phyloP scores from a whole-genome alignment of 495 filamentous ascomycete genomes.

The Podospora tetraspora region DNA sequence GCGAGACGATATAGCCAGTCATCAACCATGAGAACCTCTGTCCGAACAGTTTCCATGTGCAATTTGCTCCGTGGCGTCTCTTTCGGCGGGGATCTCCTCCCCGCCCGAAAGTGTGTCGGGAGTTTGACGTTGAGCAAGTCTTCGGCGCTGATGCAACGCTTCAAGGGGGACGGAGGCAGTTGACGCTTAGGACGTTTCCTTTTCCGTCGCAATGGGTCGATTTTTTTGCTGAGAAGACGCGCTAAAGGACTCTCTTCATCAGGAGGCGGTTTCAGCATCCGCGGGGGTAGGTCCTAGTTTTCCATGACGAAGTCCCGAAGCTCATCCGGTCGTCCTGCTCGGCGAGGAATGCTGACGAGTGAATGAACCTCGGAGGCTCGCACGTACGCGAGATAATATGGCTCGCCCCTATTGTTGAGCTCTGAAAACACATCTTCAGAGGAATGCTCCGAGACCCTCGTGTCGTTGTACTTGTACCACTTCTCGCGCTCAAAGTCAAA shows the following conservation, averaged over 20 bases:
- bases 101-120: neutral
- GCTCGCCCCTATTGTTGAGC: conserved; percentile 59
- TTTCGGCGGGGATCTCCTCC: neutral
- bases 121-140: neutral
- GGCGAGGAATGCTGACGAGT: conserved; percentile 51
- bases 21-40: no score
- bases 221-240: no score
- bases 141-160: neutral
- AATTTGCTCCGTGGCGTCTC: neutral
- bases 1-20: no score
- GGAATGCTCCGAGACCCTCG: conserved; percentile 62
- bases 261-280: no score
- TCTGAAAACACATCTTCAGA: conserved; percentile 58
- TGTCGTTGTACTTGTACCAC: conserved; percentile 95
- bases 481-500: conserved; percentile 73
- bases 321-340: neutral
- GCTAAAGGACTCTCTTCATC: no score
- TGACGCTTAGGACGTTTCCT: neutral
- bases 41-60: no score
- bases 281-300: neutral
- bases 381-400: conserved; percentile 88
- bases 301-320: neutral
- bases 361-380: conserved; percentile 54
- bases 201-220: no score
- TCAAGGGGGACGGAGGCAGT: neutral